These are phyloP conservation scores for Mallotus repandus DNA, from an alignment of 441 rosid species.

Conservation along the genomic window DNA sequence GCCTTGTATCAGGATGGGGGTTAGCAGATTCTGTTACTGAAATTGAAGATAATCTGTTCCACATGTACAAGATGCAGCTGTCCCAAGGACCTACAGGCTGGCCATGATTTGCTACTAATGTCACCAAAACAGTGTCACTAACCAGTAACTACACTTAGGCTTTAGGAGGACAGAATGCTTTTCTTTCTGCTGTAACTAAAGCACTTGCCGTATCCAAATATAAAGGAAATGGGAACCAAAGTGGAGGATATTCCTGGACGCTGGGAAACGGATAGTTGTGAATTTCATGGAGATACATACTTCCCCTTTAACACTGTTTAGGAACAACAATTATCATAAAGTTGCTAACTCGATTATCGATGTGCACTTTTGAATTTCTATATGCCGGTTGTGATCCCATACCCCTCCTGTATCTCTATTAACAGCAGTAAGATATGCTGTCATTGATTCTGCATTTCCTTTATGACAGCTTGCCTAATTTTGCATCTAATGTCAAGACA, in stretches of 20 bases:
- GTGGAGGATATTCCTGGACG: conserved; percentile 16
- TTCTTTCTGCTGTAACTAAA: conserved; percentile 9
- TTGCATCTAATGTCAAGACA: background rate
- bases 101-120: conserved; percentile 10
- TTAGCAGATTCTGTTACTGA: conserved; percentile 10
- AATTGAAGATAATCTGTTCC: conserved; percentile 12
- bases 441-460: conserved; percentile 1
- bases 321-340: conserved; percentile 11
- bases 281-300: conserved; percentile 9
- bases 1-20: conserved; percentile 36
- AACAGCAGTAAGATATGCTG: background rate
- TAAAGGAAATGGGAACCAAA: conserved; percentile 6
- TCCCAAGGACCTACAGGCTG: conserved; percentile 22
- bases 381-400: background rate
- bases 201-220: conserved; percentile 4
- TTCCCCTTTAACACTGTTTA: background rate
- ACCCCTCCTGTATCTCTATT: background rate
- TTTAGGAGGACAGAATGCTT: conserved; percentile 20
- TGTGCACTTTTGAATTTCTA: conserved; percentile 14
- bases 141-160: conserved; percentile 16
- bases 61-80: conserved; percentile 14
- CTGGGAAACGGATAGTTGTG: conserved; percentile 13
- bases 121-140: conserved; percentile 12
- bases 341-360: conserved; percentile 1
- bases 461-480: background rate